Conservation (phyloP, 148 eudicot species). For the Rhododendron mucronatum region DNA sequence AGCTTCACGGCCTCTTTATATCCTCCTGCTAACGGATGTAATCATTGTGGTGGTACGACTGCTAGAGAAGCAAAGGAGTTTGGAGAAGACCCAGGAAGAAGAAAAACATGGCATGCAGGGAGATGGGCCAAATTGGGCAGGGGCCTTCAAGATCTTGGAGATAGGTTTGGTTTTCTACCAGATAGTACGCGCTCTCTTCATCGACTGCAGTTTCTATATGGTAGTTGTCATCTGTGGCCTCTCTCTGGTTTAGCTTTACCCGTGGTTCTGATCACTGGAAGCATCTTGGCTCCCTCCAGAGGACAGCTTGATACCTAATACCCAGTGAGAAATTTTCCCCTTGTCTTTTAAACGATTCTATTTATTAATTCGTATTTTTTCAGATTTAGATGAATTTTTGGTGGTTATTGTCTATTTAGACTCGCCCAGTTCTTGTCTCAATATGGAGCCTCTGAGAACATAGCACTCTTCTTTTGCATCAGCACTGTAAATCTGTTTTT, state of each 20-base stretch:
- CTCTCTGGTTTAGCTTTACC: constrained; percentile 27
- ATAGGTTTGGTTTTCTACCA: constrained; percentile 56
- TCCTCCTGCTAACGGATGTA: constrained; percentile 36
- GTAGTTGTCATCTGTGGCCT: constrained; percentile 53
- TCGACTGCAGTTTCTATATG: constrained; percentile 58
- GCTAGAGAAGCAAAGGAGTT: constrained; percentile 26
- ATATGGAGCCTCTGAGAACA: constrained; percentile 3
- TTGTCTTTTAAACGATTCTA: background rate
- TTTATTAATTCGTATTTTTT: background rate
- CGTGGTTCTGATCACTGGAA: background rate
- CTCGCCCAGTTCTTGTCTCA: background rate
- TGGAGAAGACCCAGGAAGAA: constrained; percentile 15
- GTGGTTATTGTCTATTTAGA: background rate
- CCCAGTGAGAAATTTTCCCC: background rate
- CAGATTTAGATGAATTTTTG: background rate
- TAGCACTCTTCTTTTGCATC: background rate
- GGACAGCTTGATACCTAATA: background rate
- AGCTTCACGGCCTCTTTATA: constrained; percentile 24
- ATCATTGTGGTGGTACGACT: constrained; percentile 31
- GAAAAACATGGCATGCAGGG: background rate
- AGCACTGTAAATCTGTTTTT: background rate
- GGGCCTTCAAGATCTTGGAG: constrained; percentile 50
- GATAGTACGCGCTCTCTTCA: constrained; percentile 48
- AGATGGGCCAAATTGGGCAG: constrained; percentile 34
- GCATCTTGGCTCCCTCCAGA: background rate